Conservation (phyloP, 2,329 filamentous ascomycete species). For the Colletotrichum brevisporum region DNA sequence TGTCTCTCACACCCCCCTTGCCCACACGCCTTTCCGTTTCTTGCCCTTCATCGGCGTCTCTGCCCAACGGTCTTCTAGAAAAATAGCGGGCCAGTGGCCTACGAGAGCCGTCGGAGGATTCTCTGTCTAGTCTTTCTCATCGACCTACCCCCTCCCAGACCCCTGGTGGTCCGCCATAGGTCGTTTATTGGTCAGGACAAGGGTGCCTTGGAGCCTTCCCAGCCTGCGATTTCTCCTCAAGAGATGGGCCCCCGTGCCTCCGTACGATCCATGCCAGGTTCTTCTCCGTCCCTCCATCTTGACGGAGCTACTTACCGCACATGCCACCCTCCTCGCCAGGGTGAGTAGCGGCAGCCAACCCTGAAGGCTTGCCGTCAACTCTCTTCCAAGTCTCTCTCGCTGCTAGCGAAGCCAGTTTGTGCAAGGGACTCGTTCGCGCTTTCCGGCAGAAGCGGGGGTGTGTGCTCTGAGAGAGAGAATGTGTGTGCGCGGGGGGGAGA, state of each 20-base stretch:
- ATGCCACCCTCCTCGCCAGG: slow-evolving; percentile 37
- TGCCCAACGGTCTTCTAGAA: slow-evolving; percentile 64
- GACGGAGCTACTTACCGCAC: slow-evolving; percentile 45
- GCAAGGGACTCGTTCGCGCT: slow-evolving; percentile 39
- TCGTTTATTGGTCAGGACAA: slow-evolving; percentile 46
- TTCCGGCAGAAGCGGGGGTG: slow-evolving; percentile 42
- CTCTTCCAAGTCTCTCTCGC: slow-evolving; percentile 31
- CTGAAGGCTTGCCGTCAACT: slow-evolving; percentile 40
- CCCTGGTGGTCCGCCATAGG: slow-evolving; percentile 19
- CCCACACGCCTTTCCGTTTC: slow-evolving; percentile 56
- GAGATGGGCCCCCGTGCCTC: slow-evolving; percentile 44
- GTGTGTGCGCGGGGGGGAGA: slow-evolving; percentile 4
- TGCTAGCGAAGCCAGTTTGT: slow-evolving; percentile 39
- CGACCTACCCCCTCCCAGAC: slow-evolving; percentile 47
- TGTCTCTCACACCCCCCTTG: slow-evolving; percentile 42
- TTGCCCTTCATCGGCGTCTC: slow-evolving; percentile 54
- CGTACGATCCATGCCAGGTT: slow-evolving; percentile 44
- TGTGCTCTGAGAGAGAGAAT: slow-evolving; percentile 4
- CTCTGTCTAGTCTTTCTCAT: slow-evolving; percentile 59
- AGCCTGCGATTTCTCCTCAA: slow-evolving; percentile 41
- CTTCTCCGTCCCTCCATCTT: slow-evolving; percentile 51
- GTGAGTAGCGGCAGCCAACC: slow-evolving; percentile 35
- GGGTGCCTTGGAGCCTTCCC: slow-evolving; percentile 36
- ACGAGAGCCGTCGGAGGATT: slow-evolving; percentile 61
- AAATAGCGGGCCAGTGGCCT: slow-evolving; percentile 57